Base-by-base conservation (phyloP, 352 stramenopile genomes). In the Phytophthora pseudosyringae region DNA sequence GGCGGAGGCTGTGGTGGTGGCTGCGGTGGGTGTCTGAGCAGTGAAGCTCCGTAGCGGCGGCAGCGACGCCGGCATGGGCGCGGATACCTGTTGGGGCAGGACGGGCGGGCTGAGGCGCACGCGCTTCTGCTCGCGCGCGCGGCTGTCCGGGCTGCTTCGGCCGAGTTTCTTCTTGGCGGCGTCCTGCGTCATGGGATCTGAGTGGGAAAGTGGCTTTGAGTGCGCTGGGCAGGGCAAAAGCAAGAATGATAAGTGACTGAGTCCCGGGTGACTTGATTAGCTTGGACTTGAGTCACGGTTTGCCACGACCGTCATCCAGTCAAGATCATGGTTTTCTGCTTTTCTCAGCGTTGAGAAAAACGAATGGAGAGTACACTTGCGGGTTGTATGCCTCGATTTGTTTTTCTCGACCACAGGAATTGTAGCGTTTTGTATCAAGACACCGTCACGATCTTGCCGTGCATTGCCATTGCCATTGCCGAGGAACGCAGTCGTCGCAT, bases 61-160 rank as follows among this genome's bases (percentile, higher is more conserved):
- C 31, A 70, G 41, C 3, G 55, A 43, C 4, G 52, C 7, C 11
- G 44, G 18, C 15, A 31, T 25, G 9, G 28, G 8, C 44, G 31
- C 35, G 13, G 58, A 44, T n/a, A 31, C 32, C 4, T 47, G 21
- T 21, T 21, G 18, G 18, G 50, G 59, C 11, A 71, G 16, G 25
- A 55, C 48, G 11, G 67, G 58, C n/a, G 67, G 67, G 26, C 58
- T 68, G 28, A 67, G 52, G 4, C 69, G 64, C 41, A 76, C 31
- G n/a, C 69, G 69, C 25, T 76, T 76, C 5, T 52, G 40, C 18
- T 66, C 36, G 5, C 53, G 46, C 13, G 50, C 29, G 35, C 15
- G 18, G 25, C 28, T 48, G 29, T 61, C 31, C 10, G 35, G 29
- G 54, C 44, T 49, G 5, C 35, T 50, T 38, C 40, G 43, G 26